These are phyloP conservation scores for Choanephora cucurbitarum DNA, from an alignment of 371 early-diverging fungal species.

Conservation along the genomic window DNA sequence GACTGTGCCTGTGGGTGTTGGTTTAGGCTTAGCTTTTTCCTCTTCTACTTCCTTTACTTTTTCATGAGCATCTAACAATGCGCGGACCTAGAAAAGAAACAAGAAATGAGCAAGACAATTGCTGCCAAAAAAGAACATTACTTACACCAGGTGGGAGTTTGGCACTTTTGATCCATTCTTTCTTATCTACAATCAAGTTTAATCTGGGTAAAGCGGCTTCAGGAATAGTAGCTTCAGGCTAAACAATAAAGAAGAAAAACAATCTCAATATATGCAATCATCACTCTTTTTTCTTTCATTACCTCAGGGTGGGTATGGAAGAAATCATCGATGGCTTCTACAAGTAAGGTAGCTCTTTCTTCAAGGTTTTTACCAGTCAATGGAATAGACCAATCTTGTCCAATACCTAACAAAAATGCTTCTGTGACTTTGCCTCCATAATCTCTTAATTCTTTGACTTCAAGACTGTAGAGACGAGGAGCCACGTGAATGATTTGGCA, in stretches of 20 bases:
- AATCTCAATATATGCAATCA: too few relatives aligned
- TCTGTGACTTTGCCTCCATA: constrained; percentile 31
- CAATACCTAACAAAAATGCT: constrained; percentile 34
- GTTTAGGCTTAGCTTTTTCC: constrained; percentile 21
- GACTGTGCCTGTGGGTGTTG: constrained; percentile 31
- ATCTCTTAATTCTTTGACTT: constrained; percentile 30
- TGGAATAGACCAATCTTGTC: constrained; percentile 30
- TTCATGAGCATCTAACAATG: constrained; percentile 31
- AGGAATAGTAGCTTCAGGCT: constrained; percentile 37
- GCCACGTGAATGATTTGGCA: constrained; percentile 37
- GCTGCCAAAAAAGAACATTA: background rate
- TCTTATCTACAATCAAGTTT: constrained; percentile 26
- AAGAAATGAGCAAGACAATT: background rate
- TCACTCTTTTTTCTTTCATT: too few relatives aligned
- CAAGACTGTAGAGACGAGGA: constrained; percentile 31
- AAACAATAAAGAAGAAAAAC: background rate
- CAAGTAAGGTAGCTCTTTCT: constrained; percentile 25
- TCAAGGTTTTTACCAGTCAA: constrained; percentile 35
- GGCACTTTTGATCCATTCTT: constrained; percentile 36
- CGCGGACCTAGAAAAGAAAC: constrained; percentile 18
- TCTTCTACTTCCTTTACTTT: constrained; percentile 25
- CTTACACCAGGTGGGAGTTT: constrained; percentile 39
- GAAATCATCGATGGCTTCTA: constrained; percentile 17
- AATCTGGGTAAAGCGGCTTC: constrained; percentile 37
- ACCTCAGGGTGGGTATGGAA: constrained; percentile 32